Conservation (phyloP, 768 basidiomycete species). For the Cubamyces lactineus region DNA sequence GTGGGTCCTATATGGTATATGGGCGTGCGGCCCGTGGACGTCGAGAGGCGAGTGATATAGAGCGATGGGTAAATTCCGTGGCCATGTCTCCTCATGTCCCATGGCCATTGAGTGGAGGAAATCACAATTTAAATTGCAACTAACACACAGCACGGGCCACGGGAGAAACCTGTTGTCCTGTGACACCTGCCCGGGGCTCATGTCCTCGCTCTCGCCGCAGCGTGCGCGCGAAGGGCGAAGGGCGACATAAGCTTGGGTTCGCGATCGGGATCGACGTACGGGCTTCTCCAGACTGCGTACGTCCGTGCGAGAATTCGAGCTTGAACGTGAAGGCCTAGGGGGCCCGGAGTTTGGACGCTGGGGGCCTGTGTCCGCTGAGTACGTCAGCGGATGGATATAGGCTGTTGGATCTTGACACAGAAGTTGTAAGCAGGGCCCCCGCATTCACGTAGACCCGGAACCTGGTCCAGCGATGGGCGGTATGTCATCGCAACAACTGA, state of each 20-base stretch:
- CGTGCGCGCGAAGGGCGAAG: neutral
- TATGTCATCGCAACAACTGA: no score
- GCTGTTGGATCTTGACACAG: conserved; percentile 7
- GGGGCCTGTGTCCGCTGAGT: neutral
- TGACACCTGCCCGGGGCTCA: neutral
- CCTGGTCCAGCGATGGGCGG: neutral
- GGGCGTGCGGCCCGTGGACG: no score
- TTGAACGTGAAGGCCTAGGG: no score
- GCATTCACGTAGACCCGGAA: neutral
- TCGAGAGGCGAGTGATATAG: no score
- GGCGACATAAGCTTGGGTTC: conserved; percentile 1
- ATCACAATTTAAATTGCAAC: conserved; percentile 11
- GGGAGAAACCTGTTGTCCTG: neutral
- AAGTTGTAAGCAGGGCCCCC: neutral
- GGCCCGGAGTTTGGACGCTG: no score
- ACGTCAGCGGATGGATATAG: conserved; percentile 6
- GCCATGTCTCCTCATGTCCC: no score
- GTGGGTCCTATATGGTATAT: no score
- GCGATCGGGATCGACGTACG: conserved; percentile 18
- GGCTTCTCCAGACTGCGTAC: no score
- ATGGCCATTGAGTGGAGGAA: neutral
- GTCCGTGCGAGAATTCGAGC: no score
- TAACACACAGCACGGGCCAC: no score
- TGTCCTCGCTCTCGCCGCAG: neutral
- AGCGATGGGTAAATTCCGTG: no score